These are phyloP conservation scores for Pyrus pyrifolia DNA, from an alignment of 306 rosid species.

Conservation along the genomic window DNA sequence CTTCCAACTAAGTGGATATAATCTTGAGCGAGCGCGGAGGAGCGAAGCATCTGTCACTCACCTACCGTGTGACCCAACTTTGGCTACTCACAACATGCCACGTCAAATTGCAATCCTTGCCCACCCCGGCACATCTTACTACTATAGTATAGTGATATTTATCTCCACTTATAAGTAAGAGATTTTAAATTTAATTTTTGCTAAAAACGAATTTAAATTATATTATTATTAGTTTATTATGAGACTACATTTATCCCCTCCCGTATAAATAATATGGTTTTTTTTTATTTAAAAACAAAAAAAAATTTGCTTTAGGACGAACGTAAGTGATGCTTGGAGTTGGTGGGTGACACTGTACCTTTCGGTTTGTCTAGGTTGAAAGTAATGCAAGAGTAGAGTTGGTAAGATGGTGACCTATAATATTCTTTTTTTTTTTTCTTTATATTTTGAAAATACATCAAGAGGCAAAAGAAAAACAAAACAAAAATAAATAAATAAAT, in stretches of 20 bases:
- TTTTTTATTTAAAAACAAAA: too few relatives aligned
- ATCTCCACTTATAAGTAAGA: accelerated
- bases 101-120: not conserved
- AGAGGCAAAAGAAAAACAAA: not conserved
- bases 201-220: accelerated
- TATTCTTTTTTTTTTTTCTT: too few relatives aligned
- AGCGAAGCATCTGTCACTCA: not conserved
- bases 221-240: too few relatives aligned
- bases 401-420: slow-evolving; percentile 8
- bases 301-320: too few relatives aligned
- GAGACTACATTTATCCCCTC: accelerated
- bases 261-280: too few relatives aligned
- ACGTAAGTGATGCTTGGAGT: not conserved
- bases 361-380: not conserved
- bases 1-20: not conserved
- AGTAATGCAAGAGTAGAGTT: not conserved
- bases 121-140: not conserved
- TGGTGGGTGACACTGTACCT: not conserved
- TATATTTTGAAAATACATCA: too few relatives aligned
- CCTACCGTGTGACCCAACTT: not conserved
- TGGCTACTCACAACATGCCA: not conserved
- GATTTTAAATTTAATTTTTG: accelerated
- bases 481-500: not conserved
- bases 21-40: not conserved
- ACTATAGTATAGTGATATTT: too few relatives aligned